Base-by-base conservation (phyloP, 352 stramenopile genomes). In the Phytophthora sp. region DNA sequence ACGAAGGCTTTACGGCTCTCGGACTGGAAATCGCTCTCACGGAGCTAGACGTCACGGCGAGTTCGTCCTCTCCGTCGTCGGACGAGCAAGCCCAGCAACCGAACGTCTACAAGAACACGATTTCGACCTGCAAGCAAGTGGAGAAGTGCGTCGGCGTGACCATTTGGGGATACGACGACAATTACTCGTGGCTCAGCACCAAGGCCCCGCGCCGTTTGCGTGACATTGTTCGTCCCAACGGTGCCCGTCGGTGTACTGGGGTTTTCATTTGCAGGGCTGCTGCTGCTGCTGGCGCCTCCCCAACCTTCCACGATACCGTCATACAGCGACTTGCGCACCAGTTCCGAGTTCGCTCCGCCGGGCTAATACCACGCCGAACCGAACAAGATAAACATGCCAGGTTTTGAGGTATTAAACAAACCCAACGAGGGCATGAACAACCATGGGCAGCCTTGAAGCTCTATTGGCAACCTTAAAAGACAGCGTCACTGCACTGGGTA, bases 361-460 rank as follows among this genome's bases (percentile, higher is more conserved):
- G 65, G 59, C 48, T 74, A 59, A 11, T 74, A 62, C 53, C 52
- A 70, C 4, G 65, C n/a, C n/a, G n/a, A n/a, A n/a, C n/a, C n/a
- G n/a, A n/a, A n/a, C n/a, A n/a, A n/a, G n/a, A n/a, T n/a, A n/a
- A n/a, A n/a, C n/a, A n/a, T n/a, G n/a, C n/a, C n/a, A n/a, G n/a
- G n/a, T n/a, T n/a, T n/a, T n/a, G n/a, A n/a, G n/a, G n/a, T n/a
- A n/a, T n/a, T n/a, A n/a, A n/a, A n/a, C n/a, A n/a, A n/a, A n/a
- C n/a, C n/a, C n/a, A n/a, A n/a, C n/a, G n/a, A n/a, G n/a, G n/a
- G n/a, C n/a, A n/a, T n/a, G n/a, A n/a, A n/a, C n/a, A n/a, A n/a
- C n/a, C n/a, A n/a, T n/a, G n/a, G n/a, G n/a, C n/a, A n/a, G n/a
- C n/a, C n/a, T n/a, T n/a, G n/a, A n/a, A n/a, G n/a, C n/a, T n/a